These are phyloP conservation scores for Podospora australis DNA, from an alignment of 495 filamentous ascomycete species.

Conservation along the genomic window DNA sequence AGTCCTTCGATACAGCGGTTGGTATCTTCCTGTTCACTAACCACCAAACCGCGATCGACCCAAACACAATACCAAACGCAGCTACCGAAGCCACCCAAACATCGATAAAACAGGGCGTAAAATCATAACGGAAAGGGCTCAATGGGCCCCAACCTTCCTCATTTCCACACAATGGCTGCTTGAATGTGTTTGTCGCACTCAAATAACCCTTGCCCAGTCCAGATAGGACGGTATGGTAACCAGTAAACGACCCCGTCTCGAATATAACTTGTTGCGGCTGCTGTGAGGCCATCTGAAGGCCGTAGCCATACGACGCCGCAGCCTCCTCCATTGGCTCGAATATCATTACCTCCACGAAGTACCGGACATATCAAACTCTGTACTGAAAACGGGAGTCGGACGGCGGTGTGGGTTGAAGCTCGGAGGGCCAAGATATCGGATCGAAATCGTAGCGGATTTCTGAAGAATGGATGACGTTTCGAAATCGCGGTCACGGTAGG, in stretches of 20 bases:
- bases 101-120: conserved; percentile 96
- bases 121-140: conserved; percentile 74
- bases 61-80: conserved; percentile 66
- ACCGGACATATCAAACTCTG: too few relatives aligned
- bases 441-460: too few relatives aligned
- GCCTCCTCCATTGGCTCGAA: conserved; percentile 23
- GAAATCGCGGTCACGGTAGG: background rate
- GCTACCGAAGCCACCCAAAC: conserved; percentile 73
- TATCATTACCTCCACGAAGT: conserved; percentile 16
- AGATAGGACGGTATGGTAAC: conserved; percentile 32
- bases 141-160: conserved; percentile 92
- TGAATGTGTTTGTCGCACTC: conserved; percentile 29
- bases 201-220: conserved; percentile 43
- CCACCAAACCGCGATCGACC: conserved; percentile 68
- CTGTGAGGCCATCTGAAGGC: background rate
- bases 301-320: conserved; percentile 15
- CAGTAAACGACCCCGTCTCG: conserved; percentile 48
- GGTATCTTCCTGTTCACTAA: conserved; percentile 54
- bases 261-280: conserved; percentile 25
- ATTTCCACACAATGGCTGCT: conserved; percentile 76
- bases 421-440: too few relatives aligned
- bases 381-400: background rate
- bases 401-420: too few relatives aligned
- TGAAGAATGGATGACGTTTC: too few relatives aligned
- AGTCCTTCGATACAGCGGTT: conserved; percentile 68